Conservation (phyloP, 2,329 filamentous ascomycete genomes). For the Calonectria fujianensis region DNA sequence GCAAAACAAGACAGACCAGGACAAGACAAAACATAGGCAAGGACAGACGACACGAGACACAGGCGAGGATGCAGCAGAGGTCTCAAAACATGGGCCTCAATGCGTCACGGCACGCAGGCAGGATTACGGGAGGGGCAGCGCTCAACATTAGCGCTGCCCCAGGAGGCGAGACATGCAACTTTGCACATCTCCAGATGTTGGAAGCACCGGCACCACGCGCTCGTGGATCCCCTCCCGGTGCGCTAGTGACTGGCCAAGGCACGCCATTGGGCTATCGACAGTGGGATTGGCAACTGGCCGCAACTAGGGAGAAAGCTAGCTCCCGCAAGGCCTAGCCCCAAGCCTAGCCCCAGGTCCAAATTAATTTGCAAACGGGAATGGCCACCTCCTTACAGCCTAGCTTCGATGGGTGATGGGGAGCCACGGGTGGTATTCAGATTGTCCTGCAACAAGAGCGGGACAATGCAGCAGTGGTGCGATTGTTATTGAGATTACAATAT, state of each 20-base stretch:
- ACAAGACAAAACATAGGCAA: constrained; percentile 23
- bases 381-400: constrained; percentile 26
- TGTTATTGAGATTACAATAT: constrained; percentile 12
- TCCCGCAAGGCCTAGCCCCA: constrained; percentile 35
- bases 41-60: constrained; percentile 23
- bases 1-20: constrained; percentile 21
- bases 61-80: neutral
- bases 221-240: constrained; percentile 1
- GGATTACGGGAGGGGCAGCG: constrained; percentile 30
- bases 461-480: constrained; percentile 33
- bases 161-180: constrained; percentile 34
- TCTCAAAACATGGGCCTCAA: constrained; percentile 31
- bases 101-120: constrained; percentile 22
- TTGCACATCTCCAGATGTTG: constrained; percentile 34
- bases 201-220: neutral
- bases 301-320: constrained; percentile 18
- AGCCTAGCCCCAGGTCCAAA: constrained; percentile 41
- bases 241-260: neutral
- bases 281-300: constrained; percentile 18
- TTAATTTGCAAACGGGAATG: constrained; percentile 39
- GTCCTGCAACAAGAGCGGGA: constrained; percentile 33
- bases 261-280: neutral
- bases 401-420: constrained; percentile 42
- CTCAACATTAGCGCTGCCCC: constrained; percentile 28
- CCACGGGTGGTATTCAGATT: constrained; percentile 49